A percentile compares a stretch with the other conserved stretches of the same genome.
Evolutionary conservation across 805 yeast species (phyloP).

Genomic region (Candida sakaeoensis): DNA sequence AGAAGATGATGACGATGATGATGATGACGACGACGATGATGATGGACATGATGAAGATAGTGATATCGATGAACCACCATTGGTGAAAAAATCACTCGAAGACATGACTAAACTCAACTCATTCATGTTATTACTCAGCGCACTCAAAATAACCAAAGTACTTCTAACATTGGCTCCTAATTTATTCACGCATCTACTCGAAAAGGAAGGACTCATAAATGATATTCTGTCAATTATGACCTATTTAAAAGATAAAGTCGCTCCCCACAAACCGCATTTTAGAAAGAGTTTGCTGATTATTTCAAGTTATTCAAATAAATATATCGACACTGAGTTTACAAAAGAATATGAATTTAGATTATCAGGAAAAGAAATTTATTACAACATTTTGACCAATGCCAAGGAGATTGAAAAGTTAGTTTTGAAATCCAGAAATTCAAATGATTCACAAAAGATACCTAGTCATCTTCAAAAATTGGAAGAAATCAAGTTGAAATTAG

Average conservation of each 20-base stretch:
- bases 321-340: constrained; percentile 27
- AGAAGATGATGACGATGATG: constrained; percentile 7
- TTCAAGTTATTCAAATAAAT: constrained; percentile 20
- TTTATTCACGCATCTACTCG: constrained; percentile 47
- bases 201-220: constrained; percentile 67
- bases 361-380: constrained; percentile 14
- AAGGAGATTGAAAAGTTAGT: constrained; percentile 27
- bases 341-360: constrained; percentile 22
- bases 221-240: constrained; percentile 41
- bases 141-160: constrained; percentile 45
- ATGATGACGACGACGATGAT: constrained; percentile 8
- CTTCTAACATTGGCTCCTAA: constrained; percentile 43
- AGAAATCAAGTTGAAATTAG: constrained; percentile 12
- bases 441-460: constrained; percentile 10
- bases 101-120: constrained; percentile 23
- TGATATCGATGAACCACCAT: neutral
- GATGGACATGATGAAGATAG: constrained; percentile 9
- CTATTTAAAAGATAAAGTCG: constrained; percentile 14
- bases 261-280: constrained; percentile 14
- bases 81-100: constrained; percentile 5
- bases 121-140: constrained; percentile 45
- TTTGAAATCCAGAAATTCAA: constrained; percentile 18
- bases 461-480: constrained; percentile 17
- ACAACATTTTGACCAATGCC: constrained; percentile 15
- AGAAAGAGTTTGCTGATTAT: neutral